phyloP scores from a whole-genome alignment of 2,329 filamentous ascomycete genomes.

The Pseudocercospora fijiensis region DNA sequence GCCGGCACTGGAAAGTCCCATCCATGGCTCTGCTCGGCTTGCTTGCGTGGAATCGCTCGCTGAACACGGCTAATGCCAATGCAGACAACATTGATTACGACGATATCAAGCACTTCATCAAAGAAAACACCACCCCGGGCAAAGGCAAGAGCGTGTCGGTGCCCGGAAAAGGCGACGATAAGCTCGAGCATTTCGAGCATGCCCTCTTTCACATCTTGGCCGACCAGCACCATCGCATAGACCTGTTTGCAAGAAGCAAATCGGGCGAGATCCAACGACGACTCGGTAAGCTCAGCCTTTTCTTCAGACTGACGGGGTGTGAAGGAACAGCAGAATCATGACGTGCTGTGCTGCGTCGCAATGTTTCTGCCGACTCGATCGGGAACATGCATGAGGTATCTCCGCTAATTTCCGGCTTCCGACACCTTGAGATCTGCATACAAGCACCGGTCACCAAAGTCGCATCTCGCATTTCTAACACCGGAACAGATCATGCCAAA shows the following conservation, averaged over 20 bases:
- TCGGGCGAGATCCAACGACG: constrained; percentile 72
- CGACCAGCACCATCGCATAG: constrained; percentile 72
- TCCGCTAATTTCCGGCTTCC: constrained; percentile 9
- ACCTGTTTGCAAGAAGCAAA: constrained; percentile 77
- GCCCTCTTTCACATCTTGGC: constrained; percentile 70
- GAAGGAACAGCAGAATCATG: not conserved
- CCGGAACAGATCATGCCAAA: constrained; percentile 30
- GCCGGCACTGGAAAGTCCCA: not conserved
- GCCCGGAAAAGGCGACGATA: constrained; percentile 60
- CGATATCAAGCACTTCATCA: constrained; percentile 80
- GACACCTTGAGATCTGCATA: not conserved
- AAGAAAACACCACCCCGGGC: constrained; percentile 70
- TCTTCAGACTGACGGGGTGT: constrained; percentile 5
- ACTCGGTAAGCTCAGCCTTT: constrained; percentile 54
- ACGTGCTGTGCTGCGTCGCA: constrained; percentile 7
- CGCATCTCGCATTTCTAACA: constrained; percentile 9
- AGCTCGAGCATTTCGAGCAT: constrained; percentile 64
- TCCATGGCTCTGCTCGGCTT: constrained; percentile 15
- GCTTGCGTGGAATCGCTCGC: constrained; percentile 5
- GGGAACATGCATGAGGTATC: constrained; percentile 7
- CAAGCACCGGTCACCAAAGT: not conserved
- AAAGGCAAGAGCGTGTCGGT: constrained; percentile 71
- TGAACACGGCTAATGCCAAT: constrained; percentile 10
- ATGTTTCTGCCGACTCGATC: not conserved
- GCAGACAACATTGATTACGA: constrained; percentile 87